phyloP scores from a whole-genome alignment of 2,329 filamentous ascomycete genomes.

The Penicillium sumatraense region DNA sequence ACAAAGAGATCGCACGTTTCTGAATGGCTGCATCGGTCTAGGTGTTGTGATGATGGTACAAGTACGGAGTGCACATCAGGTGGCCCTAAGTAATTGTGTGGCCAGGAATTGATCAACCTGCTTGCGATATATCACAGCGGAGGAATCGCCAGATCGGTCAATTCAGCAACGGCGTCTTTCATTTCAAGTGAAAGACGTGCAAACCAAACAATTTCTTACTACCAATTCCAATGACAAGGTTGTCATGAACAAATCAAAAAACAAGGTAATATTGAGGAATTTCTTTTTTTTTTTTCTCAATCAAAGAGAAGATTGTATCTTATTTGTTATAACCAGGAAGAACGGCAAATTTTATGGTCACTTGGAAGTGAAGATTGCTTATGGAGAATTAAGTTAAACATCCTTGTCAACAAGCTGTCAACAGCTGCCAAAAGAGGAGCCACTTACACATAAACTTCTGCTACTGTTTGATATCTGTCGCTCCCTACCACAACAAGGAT shows the following conservation, averaged over 20 bases:
- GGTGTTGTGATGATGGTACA: background rate
- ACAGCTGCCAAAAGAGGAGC: background rate
- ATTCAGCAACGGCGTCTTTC: background rate
- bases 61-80: background rate
- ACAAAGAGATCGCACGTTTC: background rate
- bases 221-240: too few relatives aligned
- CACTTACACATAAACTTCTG: background rate
- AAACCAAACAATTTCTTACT: too few relatives aligned
- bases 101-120: background rate
- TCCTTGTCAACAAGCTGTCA: background rate
- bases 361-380: background rate
- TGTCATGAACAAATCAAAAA: too few relatives aligned
- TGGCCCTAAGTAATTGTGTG: background rate
- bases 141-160: background rate
- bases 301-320: too few relatives aligned
- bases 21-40: background rate
- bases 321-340: too few relatives aligned
- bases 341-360: too few relatives aligned
- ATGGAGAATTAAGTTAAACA: background rate
- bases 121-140: constrained; percentile 5
- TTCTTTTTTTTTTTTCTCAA: too few relatives aligned
- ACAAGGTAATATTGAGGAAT: too few relatives aligned
- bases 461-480: background rate
- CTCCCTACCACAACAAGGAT: background rate
- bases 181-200: too few relatives aligned